A percentile compares a stretch with the other conserved stretches of the same genome.
Conservation (phyloP, 148 eudicot species). For the Diospyros kaki region DNA sequence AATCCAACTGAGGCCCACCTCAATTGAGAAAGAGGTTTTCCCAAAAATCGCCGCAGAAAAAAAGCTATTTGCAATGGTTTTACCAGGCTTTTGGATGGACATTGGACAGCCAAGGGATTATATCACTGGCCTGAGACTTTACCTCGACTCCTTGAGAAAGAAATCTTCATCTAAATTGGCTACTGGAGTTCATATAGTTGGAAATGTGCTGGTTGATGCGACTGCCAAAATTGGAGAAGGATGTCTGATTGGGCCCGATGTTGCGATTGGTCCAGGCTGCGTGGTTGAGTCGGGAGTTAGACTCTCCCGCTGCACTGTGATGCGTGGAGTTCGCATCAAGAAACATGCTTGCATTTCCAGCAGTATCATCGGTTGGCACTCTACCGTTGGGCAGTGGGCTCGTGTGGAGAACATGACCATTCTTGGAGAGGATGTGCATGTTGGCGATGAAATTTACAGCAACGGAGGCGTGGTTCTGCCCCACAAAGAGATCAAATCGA, state of each 20-base stretch:
- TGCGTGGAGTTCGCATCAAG: constrained; percentile 87
- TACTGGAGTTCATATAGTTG: constrained; percentile 57
- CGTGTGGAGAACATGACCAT: constrained; percentile 89
- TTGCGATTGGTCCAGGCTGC: constrained; percentile 90
- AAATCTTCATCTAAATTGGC: constrained; percentile 53
- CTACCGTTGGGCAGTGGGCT: constrained; percentile 89
- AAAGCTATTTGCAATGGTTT: constrained; percentile 70
- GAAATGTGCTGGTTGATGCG: constrained; percentile 80
- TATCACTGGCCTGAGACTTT: constrained; percentile 83
- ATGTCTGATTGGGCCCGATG: constrained; percentile 93
- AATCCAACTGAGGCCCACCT: constrained; percentile 75
- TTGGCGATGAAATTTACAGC: constrained; percentile 77
- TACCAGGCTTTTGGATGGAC: constrained; percentile 99
- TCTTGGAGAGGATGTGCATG: constrained; percentile 88
- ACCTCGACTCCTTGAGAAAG: constrained; percentile 76
- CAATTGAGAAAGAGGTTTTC: constrained; percentile 87
- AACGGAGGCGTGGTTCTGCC: constrained; percentile 91
- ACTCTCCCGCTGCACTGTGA: constrained; percentile 81
- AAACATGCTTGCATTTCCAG: constrained; percentile 74
- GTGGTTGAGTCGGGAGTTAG: constrained; percentile 86
- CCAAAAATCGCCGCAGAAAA: constrained; percentile 71
- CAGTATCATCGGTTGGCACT: constrained; percentile 94
- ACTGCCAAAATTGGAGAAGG: constrained; percentile 84
- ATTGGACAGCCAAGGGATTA: constrained; percentile 92
- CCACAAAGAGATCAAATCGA: constrained; percentile 84